A percentile compares a stretch with the other conserved stretches of the same genome.
Conservation (phyloP, 108 stramenopile species). For the Skeletonema marinoi region DNA sequence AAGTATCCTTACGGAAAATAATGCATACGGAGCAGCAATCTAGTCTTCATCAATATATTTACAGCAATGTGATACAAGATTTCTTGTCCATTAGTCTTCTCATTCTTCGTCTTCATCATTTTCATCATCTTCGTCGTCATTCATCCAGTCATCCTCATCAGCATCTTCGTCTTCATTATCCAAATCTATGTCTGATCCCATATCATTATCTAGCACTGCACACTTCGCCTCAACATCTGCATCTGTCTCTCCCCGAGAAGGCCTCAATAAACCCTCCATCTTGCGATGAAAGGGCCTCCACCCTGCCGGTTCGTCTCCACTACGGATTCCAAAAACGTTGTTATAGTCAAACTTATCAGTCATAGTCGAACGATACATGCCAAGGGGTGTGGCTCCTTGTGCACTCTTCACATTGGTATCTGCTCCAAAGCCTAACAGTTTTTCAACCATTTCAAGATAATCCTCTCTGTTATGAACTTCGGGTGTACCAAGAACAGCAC, state of each 20-base stretch:
- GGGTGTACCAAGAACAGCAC: not conserved
- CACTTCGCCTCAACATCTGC: conserved; percentile 54
- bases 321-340: not conserved
- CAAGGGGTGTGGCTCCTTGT: not conserved
- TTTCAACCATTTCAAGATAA: not conserved
- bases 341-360: not conserved
- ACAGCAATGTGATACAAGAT: too few species aligned
- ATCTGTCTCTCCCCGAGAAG: conserved; percentile 39
- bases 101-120: too few species aligned
- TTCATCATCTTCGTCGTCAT: conserved; percentile 55
- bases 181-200: conserved; percentile 60
- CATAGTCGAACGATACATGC: not conserved
- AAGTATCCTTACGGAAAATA: too few species aligned
- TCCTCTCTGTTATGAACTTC: not conserved
- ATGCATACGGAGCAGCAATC: too few species aligned
- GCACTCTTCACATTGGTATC: not conserved
- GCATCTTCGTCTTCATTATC: conserved; percentile 40
- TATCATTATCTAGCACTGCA: conserved; percentile 68
- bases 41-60: too few species aligned
- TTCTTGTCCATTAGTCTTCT: too few species aligned
- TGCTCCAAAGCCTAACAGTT: not conserved
- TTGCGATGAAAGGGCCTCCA: not conserved
- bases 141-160: conserved; percentile 15
- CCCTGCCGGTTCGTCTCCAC: not conserved
- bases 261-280: not conserved